Conservation (phyloP, 495 filamentous ascomycete species). For the Rhypophila decipiens region DNA sequence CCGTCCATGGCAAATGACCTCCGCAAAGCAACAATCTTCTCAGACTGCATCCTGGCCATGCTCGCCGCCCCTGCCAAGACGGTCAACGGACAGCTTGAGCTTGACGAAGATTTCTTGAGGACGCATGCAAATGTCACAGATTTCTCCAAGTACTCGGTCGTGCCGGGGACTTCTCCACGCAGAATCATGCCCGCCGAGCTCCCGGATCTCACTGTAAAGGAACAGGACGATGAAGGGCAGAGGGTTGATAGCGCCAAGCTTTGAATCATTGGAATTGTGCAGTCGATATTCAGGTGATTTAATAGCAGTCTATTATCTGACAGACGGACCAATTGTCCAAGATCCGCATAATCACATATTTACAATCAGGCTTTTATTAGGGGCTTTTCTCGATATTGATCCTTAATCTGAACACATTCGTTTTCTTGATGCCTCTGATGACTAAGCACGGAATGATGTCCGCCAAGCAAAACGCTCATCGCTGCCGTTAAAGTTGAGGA, state of each 20-base stretch:
- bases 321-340: too few relatives aligned
- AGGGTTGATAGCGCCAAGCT: slow-evolving; percentile 60
- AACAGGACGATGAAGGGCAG: slow-evolving; percentile 78
- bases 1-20: slow-evolving; percentile 41
- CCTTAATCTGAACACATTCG: too few relatives aligned
- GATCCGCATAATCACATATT: too few relatives aligned
- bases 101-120: slow-evolving; percentile 80
- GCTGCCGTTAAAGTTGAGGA: too few relatives aligned
- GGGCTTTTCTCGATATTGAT: too few relatives aligned
- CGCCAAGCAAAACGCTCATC: too few relatives aligned
- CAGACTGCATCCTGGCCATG: slow-evolving; percentile 73
- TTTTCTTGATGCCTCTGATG: too few relatives aligned
- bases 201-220: slow-evolving; percentile 64
- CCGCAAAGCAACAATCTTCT: slow-evolving; percentile 67
- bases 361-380: too few relatives aligned
- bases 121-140: slow-evolving; percentile 57
- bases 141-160: slow-evolving; percentile 66
- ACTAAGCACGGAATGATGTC: too few relatives aligned
- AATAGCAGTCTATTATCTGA: too few relatives aligned
- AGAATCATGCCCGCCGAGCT: slow-evolving; percentile 73
- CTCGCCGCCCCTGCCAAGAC: slow-evolving; percentile 50
- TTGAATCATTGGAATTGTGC: too few relatives aligned
- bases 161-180: slow-evolving; percentile 57
- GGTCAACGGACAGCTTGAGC: slow-evolving; percentile 66
- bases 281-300: slow-evolving; percentile 14